Percentiles rank a stretch among this genome's conserved stretches.
These are phyloP conservation scores for Penicillium sp. DNA, from an alignment of 2,329 filamentous ascomycete genomes.

Conservation along the genomic window DNA sequence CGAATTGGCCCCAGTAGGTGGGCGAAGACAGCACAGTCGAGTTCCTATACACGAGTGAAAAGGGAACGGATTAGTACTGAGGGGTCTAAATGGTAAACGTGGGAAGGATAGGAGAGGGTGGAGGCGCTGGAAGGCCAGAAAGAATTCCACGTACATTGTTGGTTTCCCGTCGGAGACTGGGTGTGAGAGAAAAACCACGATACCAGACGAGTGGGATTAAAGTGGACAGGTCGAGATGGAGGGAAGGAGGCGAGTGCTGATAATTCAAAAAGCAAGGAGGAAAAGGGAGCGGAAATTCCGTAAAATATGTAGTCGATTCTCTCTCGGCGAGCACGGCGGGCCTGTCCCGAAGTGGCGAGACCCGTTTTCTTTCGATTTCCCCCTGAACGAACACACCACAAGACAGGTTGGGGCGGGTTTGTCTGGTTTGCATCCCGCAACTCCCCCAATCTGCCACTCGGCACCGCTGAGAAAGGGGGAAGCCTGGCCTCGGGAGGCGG, in stretches of 20 bases:
- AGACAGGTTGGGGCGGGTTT: neutral
- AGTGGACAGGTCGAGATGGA: neutral
- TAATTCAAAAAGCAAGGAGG: neutral
- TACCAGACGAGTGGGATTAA: neutral
- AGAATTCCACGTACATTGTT: constrained; percentile 15
- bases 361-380: constrained; percentile 22
- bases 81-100: neutral
- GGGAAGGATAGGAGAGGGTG: neutral
- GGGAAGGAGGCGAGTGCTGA: neutral
- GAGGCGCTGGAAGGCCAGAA: neutral
- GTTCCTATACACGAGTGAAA: constrained; percentile 42
- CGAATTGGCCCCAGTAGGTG: constrained; percentile 67
- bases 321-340: constrained; percentile 12
- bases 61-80: neutral
- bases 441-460: too few relatives aligned
- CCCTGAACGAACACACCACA: neutral
- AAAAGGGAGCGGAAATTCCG: constrained; percentile 3
- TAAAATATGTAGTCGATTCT: neutral
- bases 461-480: too few relatives aligned
- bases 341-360: constrained; percentile 42
- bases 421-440: neutral
- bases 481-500: too few relatives aligned
- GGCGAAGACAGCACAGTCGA: constrained; percentile 51
- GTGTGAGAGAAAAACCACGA: neutral
- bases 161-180: neutral